A percentile compares a stretch with the other conserved stretches of the same genome.
Evolutionary conservation across 495 filamentous ascomycete species (phyloP).

Genomic region (Penicillium antarcticum): DNA sequence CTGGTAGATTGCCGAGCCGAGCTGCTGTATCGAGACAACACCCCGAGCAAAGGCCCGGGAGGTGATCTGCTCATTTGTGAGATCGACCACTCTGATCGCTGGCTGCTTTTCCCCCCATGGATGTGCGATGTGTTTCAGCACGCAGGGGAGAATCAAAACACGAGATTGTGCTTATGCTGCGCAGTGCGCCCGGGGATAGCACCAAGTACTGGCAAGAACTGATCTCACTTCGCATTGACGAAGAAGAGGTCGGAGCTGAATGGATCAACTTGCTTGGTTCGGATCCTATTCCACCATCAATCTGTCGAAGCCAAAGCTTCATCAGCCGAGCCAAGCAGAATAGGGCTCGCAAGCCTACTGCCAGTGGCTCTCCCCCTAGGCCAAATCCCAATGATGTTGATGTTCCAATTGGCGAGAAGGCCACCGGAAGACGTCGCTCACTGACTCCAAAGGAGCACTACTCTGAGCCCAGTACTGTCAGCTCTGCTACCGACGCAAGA

Average conservation of each 20-base stretch:
- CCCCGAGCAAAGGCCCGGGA: constrained; percentile 47
- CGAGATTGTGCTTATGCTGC: constrained; percentile 82
- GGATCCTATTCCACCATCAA: constrained; percentile 68
- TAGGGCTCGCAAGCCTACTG: constrained; percentile 28
- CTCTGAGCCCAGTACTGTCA: constrained; percentile 38
- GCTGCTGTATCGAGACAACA: constrained; percentile 77
- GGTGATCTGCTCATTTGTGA: constrained; percentile 91
- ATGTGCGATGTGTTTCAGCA: constrained; percentile 67
- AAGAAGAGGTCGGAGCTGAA: constrained; percentile 73
- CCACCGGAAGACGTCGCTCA: constrained; percentile 31
- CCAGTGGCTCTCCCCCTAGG: constrained; percentile 31
- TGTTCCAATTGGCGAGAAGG: constrained; percentile 73
- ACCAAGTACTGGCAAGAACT: constrained; percentile 75
- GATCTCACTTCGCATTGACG: constrained; percentile 64
- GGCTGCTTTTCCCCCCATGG: constrained; percentile 89
- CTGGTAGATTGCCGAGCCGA: constrained; percentile 87
- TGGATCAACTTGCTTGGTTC: constrained; percentile 84
- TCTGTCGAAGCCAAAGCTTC: constrained; percentile 49
- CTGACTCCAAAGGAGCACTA: constrained; percentile 29
- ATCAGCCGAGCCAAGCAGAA: constrained; percentile 43
- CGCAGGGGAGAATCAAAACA: constrained; percentile 66
- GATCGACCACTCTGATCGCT: constrained; percentile 69
- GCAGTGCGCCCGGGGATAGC: constrained; percentile 38
- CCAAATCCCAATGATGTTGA: constrained; percentile 57
- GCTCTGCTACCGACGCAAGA: constrained; percentile 28